These are phyloP conservation scores for Solanum tacnaense DNA, from an alignment of 257 asterid genomes.

Conservation along the genomic window DNA sequence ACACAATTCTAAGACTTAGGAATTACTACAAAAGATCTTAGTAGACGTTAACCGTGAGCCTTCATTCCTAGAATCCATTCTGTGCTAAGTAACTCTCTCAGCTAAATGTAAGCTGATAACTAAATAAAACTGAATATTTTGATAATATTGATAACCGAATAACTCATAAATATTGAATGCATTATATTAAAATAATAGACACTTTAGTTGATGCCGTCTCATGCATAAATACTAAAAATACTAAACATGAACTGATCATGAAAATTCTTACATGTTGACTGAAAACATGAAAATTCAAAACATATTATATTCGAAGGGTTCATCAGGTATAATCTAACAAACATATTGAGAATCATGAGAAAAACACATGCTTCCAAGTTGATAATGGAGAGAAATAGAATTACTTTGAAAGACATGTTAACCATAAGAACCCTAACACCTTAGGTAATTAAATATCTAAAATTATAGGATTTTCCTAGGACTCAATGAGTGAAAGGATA, in stretches of 20 bases:
- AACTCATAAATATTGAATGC: too few relatives aligned
- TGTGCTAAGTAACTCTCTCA: not conserved
- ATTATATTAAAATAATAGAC: too few relatives aligned
- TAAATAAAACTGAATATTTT: too few relatives aligned
- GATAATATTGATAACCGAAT: too few relatives aligned
- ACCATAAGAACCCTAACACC: not conserved
- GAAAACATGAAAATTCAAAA: too few relatives aligned
- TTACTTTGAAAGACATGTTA: not conserved
- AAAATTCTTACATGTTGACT: too few relatives aligned
- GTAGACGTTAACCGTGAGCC: too few relatives aligned
- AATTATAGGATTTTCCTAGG: not conserved
- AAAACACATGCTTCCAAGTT: not conserved
- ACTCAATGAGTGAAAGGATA: not conserved
- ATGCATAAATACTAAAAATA: too few relatives aligned
- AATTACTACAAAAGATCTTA: too few relatives aligned
- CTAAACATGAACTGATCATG: too few relatives aligned
- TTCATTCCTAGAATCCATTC: too few relatives aligned
- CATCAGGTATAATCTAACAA: not conserved
- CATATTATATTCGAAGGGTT: not conserved
- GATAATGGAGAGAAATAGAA: not conserved
- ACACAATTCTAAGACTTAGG: too few relatives aligned
- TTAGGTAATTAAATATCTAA: not conserved
- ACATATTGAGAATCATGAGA: not conserved
- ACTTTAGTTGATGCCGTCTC: not conserved
- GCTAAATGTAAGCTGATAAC: not conserved